Conservation (phyloP, 2,329 filamentous ascomycete genomes). For the Fusarium palustre region DNA sequence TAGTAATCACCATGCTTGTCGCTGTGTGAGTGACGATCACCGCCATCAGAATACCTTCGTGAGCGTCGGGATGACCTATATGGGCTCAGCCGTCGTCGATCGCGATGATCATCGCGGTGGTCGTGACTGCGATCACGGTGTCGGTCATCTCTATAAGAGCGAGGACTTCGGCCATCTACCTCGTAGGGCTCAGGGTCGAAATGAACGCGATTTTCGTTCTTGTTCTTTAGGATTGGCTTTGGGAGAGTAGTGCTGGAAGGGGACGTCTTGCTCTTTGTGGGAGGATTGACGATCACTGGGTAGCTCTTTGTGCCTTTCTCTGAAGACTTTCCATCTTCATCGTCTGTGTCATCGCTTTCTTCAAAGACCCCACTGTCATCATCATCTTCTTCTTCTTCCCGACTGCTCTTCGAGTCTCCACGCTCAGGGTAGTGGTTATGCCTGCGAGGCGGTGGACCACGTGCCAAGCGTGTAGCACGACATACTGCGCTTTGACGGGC, state of each 20-base stretch:
- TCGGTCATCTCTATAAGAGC: slow-evolving; percentile 50
- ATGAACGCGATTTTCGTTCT: slow-evolving; percentile 67
- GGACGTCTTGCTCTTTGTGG: slow-evolving; percentile 50
- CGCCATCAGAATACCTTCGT: slow-evolving; percentile 46
- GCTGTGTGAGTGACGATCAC: slow-evolving; percentile 41
- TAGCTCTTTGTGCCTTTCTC: slow-evolving; percentile 51
- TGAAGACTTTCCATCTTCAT: slow-evolving; percentile 50
- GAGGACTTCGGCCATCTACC: slow-evolving; percentile 51
- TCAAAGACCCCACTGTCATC: slow-evolving; percentile 49
- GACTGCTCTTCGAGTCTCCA: slow-evolving; percentile 52
- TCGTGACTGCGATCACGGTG: slow-evolving; percentile 47
- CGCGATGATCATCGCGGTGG: slow-evolving; percentile 42
- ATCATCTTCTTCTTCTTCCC: slow-evolving; percentile 50
- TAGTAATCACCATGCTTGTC: slow-evolving; percentile 55
- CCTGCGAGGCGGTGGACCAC: slow-evolving; percentile 16
- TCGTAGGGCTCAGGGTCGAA: slow-evolving; percentile 64
- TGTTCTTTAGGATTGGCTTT: slow-evolving; percentile 72
- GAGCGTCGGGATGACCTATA: slow-evolving; percentile 41
- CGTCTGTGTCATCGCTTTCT: slow-evolving; percentile 50
- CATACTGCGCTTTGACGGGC: slow-evolving; percentile 63
- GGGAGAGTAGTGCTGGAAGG: slow-evolving; percentile 56
- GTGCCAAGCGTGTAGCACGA: slow-evolving; percentile 54
- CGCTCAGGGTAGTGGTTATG: slow-evolving; percentile 35
- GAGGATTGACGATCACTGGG: slow-evolving; percentile 54
- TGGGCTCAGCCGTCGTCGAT: slow-evolving; percentile 36